Conservation (phyloP, 1,284 basidiomycete species). For the Trametes pubescens region DNA sequence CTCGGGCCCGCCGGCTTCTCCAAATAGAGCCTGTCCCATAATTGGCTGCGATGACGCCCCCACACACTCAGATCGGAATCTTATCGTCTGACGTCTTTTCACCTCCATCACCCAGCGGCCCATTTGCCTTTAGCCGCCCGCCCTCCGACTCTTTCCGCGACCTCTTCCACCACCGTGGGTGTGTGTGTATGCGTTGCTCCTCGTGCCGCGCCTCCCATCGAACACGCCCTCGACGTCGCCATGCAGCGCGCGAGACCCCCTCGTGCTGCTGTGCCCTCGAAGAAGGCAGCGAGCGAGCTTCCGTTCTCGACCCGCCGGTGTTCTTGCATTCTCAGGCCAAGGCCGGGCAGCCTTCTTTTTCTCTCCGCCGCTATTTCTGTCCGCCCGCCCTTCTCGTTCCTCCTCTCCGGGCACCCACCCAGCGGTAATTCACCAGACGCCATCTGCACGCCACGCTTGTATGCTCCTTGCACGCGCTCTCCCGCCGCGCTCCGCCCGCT, state of each 20-base stretch:
- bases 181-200: not conserved
- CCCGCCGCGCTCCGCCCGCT: constrained; percentile 3
- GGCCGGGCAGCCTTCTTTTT: constrained; percentile 5
- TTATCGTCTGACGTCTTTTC: constrained; percentile 21
- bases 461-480: not conserved
- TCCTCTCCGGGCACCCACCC: not conserved
- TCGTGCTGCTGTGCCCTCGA: constrained; percentile 10
- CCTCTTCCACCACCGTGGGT: not conserved
- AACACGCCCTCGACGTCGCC: not conserved
- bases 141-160: constrained; percentile 7
- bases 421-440: not conserved
- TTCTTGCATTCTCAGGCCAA: constrained; percentile 13
- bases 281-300: constrained; percentile 6
- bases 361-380: constrained; percentile 14
- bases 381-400: not conserved
- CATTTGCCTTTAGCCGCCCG: constrained; percentile 15
- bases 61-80: constrained; percentile 26
- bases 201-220: not conserved
- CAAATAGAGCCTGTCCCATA: constrained; percentile 24
- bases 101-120: constrained; percentile 7
- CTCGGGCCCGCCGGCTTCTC: constrained; percentile 35
- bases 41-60: constrained; percentile 25
- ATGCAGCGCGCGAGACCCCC: not conserved
- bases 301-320: constrained; percentile 13
- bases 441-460: not conserved